Base-by-base conservation (phyloP, 225 moss, liverwort and hornwort species). In the Neckera pumila region DNA sequence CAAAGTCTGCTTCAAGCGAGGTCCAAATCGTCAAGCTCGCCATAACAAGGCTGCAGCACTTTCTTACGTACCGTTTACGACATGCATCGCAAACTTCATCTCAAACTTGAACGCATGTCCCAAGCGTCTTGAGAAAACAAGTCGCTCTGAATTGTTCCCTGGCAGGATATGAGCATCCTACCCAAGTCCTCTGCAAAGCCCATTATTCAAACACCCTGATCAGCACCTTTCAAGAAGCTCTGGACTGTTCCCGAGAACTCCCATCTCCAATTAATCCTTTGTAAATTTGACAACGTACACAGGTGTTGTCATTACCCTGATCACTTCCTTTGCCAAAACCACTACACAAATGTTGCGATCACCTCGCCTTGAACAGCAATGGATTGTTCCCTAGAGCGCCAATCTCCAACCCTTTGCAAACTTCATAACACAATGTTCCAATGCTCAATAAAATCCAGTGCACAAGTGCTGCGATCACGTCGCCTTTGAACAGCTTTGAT, bases 11-110 rank as follows among this genome's bases (percentile, higher is more conserved):
- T 79, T 86, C 9, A 95, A 90, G 82, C 71, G 21, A 97, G 86
- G 92, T 96, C 93, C 61, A 96, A 90, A 76, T 97, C 94, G 22
- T 96, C 95, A 33, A 96, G 91, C 81, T 95, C 96, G 73, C 95
- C 94, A 64, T 95, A 96, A 58, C 94, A 90, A 58, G 96, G 96
- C 76, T 96, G 93, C 30, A 95, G 87, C 33, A 97, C 78, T 87
- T 93, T 81, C 40, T 82, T 38, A 25, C 38, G 7, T 89, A 31
- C 77, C 90, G 40, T 82, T 61, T 28, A 77, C 79, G 63, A 33
- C 14, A 30, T 92, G 85, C 84, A 83, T 84, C 88, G 89, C 93
- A 53, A 95, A 92, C 92, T 92, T 94, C 92, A 95, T 93, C 87
- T 92, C 93, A 83, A 96, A 95, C 81, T 94, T 95, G 89, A 95